Conservation (phyloP, 305 asterid species). For the Salvia sclarea region DNA sequence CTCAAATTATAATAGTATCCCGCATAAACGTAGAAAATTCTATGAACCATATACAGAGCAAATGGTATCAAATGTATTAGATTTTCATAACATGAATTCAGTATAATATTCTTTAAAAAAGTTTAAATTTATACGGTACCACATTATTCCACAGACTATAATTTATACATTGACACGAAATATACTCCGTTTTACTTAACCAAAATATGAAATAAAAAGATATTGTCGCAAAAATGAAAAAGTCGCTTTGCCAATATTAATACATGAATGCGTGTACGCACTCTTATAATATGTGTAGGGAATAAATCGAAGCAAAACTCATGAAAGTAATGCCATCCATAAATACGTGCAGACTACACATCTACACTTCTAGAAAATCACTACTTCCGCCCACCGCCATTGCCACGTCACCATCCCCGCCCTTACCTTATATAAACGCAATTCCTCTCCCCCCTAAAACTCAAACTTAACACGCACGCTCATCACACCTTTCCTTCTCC, state of each 20-base stretch:
- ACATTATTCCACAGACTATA: neutral
- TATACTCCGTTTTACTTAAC: neutral
- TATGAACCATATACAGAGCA: too few relatives aligned
- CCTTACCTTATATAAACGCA: neutral
- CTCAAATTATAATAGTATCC: too few relatives aligned
- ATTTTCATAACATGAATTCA: too few relatives aligned
- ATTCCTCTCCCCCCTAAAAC: neutral
- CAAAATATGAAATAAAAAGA: neutral
- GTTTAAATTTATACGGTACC: too few relatives aligned
- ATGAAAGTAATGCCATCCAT: neutral
- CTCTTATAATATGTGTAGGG: neutral
- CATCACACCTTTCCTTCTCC: neutral
- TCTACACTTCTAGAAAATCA: neutral
- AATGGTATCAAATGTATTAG: too few relatives aligned
- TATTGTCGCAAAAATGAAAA: neutral
- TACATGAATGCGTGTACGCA: neutral
- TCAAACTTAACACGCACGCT: constrained; percentile 4
- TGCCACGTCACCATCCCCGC: constrained; percentile 10
- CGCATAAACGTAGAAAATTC: too few relatives aligned
- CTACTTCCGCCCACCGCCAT: neutral
- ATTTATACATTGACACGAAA: neutral
- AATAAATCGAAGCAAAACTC: too few relatives aligned
- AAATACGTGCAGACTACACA: neutral
- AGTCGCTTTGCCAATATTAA: neutral
- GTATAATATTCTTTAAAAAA: too few relatives aligned